phyloP scores from a whole-genome alignment of 148 eudicot species.

The Silene conica region DNA sequence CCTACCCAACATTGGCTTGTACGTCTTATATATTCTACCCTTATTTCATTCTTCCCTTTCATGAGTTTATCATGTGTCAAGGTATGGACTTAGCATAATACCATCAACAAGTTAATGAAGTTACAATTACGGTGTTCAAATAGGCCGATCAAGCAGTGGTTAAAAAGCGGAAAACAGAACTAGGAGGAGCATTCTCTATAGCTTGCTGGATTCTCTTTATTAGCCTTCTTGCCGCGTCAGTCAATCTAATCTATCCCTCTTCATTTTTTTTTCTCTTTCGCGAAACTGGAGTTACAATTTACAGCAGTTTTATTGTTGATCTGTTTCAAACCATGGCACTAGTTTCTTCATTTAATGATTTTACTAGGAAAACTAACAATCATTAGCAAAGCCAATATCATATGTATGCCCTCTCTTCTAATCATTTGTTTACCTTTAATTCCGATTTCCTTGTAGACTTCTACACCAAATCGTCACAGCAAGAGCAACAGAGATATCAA shows the following conservation, averaged over 20 bases:
- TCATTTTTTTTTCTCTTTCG: no score
- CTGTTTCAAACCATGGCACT: neutral
- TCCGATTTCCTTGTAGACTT: slow-evolving; percentile 35
- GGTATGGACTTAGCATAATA: no score
- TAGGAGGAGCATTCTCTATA: slow-evolving; percentile 83
- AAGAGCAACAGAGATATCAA: slow-evolving; percentile 60
- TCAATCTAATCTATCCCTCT: slow-evolving; percentile 1
- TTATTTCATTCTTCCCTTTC: neutral
- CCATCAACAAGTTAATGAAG: no score
- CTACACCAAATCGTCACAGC: slow-evolving; percentile 57
- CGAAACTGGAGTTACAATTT: no score
- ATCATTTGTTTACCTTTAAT: no score
- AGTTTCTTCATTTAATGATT: no score
- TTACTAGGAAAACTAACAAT: no score
- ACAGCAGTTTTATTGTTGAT: no score
- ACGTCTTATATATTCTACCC: neutral
- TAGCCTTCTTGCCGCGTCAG: slow-evolving; percentile 77
- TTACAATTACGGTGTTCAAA: no score
- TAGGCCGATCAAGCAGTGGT: slow-evolving; percentile 73
- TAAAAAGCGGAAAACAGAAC: slow-evolving; percentile 79
- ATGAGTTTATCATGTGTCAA: no score
- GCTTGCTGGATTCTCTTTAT: slow-evolving; percentile 90
- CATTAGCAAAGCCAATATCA: no score
- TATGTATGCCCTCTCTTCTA: no score
- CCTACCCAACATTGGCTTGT: slow-evolving; percentile 80